Evolutionary conservation across 1,284 basidiomycete species (phyloP).

Genomic region (Cutaneotrichosporon mucoides): DNA sequence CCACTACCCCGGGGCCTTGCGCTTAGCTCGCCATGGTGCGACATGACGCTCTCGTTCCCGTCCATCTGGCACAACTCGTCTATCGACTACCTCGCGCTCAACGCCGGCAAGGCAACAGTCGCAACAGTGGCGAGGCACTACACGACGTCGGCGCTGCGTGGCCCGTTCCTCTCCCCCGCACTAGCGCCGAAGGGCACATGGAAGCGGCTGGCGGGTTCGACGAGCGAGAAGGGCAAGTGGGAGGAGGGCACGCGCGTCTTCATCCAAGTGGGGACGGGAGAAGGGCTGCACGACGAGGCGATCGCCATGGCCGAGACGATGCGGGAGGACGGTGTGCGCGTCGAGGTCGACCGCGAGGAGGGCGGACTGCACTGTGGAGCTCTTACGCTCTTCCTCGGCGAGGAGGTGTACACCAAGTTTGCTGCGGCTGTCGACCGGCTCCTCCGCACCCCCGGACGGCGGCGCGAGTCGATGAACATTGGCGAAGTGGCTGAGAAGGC

Average conservation of each 20-base stretch:
- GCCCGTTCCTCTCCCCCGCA: neutral
- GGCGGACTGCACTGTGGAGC: constrained; percentile 1
- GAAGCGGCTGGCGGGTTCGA: constrained; percentile 13
- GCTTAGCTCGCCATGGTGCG: constrained; percentile 11
- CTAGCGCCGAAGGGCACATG: neutral
- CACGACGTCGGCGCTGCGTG: neutral
- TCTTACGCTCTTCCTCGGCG: neutral
- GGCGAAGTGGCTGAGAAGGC: neutral
- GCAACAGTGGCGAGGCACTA: neutral
- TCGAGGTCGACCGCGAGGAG: neutral
- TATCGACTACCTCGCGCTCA: neutral
- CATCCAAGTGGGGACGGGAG: neutral
- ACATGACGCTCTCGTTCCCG: neutral
- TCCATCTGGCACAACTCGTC: neutral
- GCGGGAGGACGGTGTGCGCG: neutral
- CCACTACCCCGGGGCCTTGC: constrained; percentile 4
- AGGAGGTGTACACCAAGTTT: neutral
- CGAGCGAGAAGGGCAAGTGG: neutral
- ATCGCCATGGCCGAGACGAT: neutral
- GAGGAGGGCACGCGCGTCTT: neutral
- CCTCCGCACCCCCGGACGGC: neutral
- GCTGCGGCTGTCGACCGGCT: neutral
- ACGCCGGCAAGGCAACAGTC: neutral
- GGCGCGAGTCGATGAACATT: neutral
- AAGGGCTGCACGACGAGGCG: neutral